Base-by-base conservation (phyloP, 2,329 filamentous ascomycete species). In the Ophiostoma tasmaniense region DNA sequence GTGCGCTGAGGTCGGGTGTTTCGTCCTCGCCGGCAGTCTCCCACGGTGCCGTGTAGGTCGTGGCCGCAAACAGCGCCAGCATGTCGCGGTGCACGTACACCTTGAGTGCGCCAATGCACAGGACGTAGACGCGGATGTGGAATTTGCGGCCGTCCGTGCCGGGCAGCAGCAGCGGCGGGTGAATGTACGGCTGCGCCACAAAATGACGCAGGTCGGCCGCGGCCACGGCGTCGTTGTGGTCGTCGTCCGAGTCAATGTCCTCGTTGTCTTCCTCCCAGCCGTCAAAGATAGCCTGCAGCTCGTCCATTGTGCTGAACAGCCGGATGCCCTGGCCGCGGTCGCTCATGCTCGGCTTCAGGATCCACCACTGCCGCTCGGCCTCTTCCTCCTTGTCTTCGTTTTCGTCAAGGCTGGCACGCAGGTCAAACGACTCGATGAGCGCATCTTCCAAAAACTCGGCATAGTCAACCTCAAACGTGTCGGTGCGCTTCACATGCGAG, bases 341-440 rank as follows among this genome's bases (percentile, higher is more conserved):
- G 77, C 92, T 97, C 95, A 99, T 98, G 10, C 94, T 90, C 0
- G 95, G 94, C 79, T 99, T 99, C 70, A 99, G 79, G 73, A 99
- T 98, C 95, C 95, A 99, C 94, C 94, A 99, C 76, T 96, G 88
- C 70, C 85, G 84, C 59, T 84, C 80, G 37, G 78, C 39, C 13
- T 59, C 42, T 28, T n/a, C 30, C 33, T 22, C 66, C 2, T 13
- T 33, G 1, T n/a, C 68, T 8, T 61, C 72, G 74, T 97, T 97
- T 64, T 82, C 83, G 39, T 86, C 85, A 78, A 96, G 84, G 73
- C 90, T 93, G 69, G 92, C 91, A 25, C 89, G 84, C 67, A 99
- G 79, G 75, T 98, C 95, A 77, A 90, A 98, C 0, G 91, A 90
- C 77, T 99, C 95, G 1, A 96, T 83, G 8, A 99, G 81, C 0